Evolutionary conservation across 257 asterid genomes (phyloP), one percentile per base, ranked within the genome.

Genomic region (Capsicum chinense): DNA sequence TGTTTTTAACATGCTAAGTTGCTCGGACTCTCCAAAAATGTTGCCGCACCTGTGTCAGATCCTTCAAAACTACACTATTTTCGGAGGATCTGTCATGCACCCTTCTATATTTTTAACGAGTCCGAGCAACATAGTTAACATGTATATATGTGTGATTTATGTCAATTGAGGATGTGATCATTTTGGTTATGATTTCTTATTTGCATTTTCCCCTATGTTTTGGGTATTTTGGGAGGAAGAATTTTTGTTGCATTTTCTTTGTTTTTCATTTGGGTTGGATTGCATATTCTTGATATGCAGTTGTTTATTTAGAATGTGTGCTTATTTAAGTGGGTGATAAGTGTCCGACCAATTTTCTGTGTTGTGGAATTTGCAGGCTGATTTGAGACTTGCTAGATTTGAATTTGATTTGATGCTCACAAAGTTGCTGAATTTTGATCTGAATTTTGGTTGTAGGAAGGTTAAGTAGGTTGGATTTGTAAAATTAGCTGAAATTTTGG

Each of bases 361-460:
- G 81, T 54, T 54, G 48, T 76, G 64, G 64, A 54, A 76, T 76
- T 76, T 76, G 64, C 48, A 76, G 81, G 81, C 15, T 76, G 64
- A 54, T 54, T 33, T 26, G 81, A 26, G 48, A 76, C 21, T 26
- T 14, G 81, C 26, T 5, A 19, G 42, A 57, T 57, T 68, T 33
- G 69, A 56, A 68, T 83, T 83, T 83, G 80, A 54, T 56, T 83
- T 83, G 85, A 57, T 57, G 85, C 52, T 58, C 60, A 33, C 7
- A 54, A 83, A 83, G 66, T 70, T 71, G 80, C 56, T 16, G 73
- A 42, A 26, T 50, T 71, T 83, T 73, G 70, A 83, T 56, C 50
- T 71, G 85, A 58, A 83, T 56, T 56, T 83, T 83, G 50, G 71
- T 69, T 66, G 44, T 83, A 10, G 71, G 81, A 4, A 58, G 44